Base-by-base conservation (phyloP, 2,329 filamentous ascomycete genomes). In the Nectriaceae sp. region DNA sequence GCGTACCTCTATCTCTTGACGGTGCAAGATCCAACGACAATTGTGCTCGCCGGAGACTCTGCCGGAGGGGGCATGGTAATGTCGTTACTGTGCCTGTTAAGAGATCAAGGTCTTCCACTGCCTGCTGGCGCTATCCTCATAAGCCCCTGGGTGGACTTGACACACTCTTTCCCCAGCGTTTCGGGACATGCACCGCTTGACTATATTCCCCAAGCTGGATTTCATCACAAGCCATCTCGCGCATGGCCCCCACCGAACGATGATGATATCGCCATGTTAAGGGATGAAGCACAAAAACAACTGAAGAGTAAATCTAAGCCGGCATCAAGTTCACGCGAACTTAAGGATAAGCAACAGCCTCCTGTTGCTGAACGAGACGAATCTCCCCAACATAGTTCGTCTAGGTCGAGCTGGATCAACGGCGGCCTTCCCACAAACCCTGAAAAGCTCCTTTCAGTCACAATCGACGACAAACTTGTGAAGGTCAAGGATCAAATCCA, bases 91-190 rank as follows among this genome's bases (percentile, higher is more conserved):
- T 87, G 95, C 22, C 82, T 84, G 2, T 70, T 97, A 52, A 84
- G 94, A 53, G 92, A 97, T 63, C 87, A 88, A 65, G 87, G 85
- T 0, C 75, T 96, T 13, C 88, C 93, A 5, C 70, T 97, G 21
- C 94, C 94, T 1, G 92, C 94, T 2, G 94, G 94, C 2, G 92
- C 88, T 4, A 85, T 97, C 38, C 75, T 97, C 35, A 89, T 97
- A 43, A 96, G 90, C 42, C 94, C 94, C 1, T 99, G 94, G 94
- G 91, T 93, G 8, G 94, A 99, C 66, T 73, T 97, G 44, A 96
- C 90, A 0, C 93, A 97, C 66, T 97, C 92, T 0, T 97, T 97
- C 55, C 94, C 94, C 0, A 97, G 92, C 56, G 80, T 96, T n/a
- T 80, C 83, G 2, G 81, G 77, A 4, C 83, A 90, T 35, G 84